Base-by-base conservation (phyloP, 805 yeast species). In the Candida argentea region DNA sequence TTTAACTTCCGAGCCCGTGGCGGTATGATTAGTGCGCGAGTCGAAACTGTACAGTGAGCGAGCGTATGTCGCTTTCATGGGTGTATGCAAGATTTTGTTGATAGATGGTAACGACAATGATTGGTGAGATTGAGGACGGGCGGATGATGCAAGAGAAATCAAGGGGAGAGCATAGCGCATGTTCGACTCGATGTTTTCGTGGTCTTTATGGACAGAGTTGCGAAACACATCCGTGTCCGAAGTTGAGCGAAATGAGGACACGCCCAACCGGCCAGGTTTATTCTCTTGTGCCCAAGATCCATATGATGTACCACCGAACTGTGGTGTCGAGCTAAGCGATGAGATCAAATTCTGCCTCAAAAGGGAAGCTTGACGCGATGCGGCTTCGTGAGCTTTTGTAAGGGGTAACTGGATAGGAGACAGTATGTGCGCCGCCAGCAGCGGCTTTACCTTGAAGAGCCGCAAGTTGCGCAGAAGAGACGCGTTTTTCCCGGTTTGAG, bases 41-140 rank as follows among this genome's bases (percentile, higher is more conserved):
- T n/a, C n/a, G n/a, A n/a, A n/a, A n/a, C n/a, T n/a, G n/a, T n/a
- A n/a, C n/a, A n/a, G n/a, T n/a, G n/a, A n/a, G n/a, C n/a, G n/a
- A n/a, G 51, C 36, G 29, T 38, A 42, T 10, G 58, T 44, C 20
- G 44, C 43, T 35, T 56, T 61, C 30, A 61, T 57, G 19, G 68
- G 68, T 2, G 68, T 61, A 31, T 57, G 57, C 38, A 61, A 50
- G 30, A 61, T 61, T 37, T 58, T 61, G 38, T 55, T 58, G 32
- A 61, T 62, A 9, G 66, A 48, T 16, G 68, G 68, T 18, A 57
- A 44, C n/a, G n/a, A n/a, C n/a, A n/a, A n/a, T n/a, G n/a, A n/a
- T n/a, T n/a, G n/a, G n/a, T 28, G 24, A 14, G 40, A 35, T 17
- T 14, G 15, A 10, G 20, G 28, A 26, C 10, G 34, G 22, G 29